Evolutionary conservation across 371 early-diverging fungal species (phyloP), one percentile per base, ranked within the genome.

Genomic region (Nematocida homosporus): DNA sequence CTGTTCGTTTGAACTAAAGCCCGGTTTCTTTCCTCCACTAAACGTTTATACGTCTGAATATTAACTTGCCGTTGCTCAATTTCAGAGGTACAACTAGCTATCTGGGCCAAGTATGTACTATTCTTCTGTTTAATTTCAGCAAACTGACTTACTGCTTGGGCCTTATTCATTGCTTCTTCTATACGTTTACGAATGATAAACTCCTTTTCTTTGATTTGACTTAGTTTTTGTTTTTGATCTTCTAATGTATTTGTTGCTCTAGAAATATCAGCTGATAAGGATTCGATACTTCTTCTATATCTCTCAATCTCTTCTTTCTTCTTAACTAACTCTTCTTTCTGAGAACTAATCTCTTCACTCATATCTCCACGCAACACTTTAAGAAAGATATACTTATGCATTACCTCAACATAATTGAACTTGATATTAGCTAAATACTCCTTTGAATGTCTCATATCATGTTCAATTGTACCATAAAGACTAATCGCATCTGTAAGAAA

Each of bases 381-480:
- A 10, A 72, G 63, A 30, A 72, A 61, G 18, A 72, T 61, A 16
- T 27, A 72, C 40, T 72, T 72, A 42, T 72, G 75, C 35, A 60
- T 32, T 25, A 72, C 63, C 44, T 72, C 75, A 37, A 72, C 59
- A 35, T 30, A 72, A 42, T 72, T 72, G 48, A 72, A 72, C 75
- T 72, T 72, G 10, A 72, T 72, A 6, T 72, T 72, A 8, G 75
- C 47, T 27, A 72, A 35, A 48, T 72, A 72, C 61, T 72, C 75
- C 38, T 72, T 72, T 25, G 75, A 72, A 64, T 72, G 63, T 25
- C 60, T 3, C 75, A 72, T 72, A 35, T 72, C 75, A 42, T 72
- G 75, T 38, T 72, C 75, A 47, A 72, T 61, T 34, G 69, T 68
- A 32, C 63, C 75, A 6, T 72, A 72, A 10, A 72, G 52, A 48